Base-by-base conservation (phyloP, 768 basidiomycete species). In the Leucosporidium creatinivorum region DNA sequence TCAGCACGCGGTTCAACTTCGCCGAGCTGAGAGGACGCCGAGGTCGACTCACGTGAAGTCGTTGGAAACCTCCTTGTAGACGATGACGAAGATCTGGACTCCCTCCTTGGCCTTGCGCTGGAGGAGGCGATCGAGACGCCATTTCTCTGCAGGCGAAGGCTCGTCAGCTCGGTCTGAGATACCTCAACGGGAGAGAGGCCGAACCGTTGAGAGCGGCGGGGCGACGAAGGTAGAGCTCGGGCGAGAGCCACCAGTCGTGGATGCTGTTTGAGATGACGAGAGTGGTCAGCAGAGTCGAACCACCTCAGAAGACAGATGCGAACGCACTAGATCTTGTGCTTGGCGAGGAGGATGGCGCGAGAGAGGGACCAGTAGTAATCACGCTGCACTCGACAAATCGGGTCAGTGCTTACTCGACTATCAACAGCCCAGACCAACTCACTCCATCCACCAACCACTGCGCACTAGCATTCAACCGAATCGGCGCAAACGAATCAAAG, bases 371-470 rank as follows among this genome's bases (percentile, higher is more conserved):
- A 99, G 79, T 92, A 94, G 76, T 99, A 99, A 77, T 99, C 94
- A 17, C 94, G 86, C 89, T 93, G 67, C 30, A 4, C 21, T 19
- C 21, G 33, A n/a, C 67, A 49, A 15, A 2, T 9, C 7, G 0
- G 4, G 62, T 68, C 59, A 74, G 67, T 33, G 30, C 13, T 2
- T n/a, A n/a, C n/a, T n/a, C n/a, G n/a, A n/a, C n/a, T n/a, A n/a
- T n/a, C n/a, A n/a, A n/a, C n/a, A n/a, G n/a, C n/a, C n/a, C n/a
- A n/a, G n/a, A n/a, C n/a, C n/a, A n/a, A 81, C 89, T 76, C 69
- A 93, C 91, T 23, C 94, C 94, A 78, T 99, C 94, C 23, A 98
- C 93, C 3, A 99, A 85, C 94, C 94, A 99, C 74, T 98, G 93
- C 7, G 93, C 89, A 30, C 93, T 88, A 7, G 93, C 93, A 74